A percentile compares a stretch with the other conserved stretches of the same genome.
Conservation (phyloP, 106 monocot genomes). For the Dendrobium catenatum region DNA sequence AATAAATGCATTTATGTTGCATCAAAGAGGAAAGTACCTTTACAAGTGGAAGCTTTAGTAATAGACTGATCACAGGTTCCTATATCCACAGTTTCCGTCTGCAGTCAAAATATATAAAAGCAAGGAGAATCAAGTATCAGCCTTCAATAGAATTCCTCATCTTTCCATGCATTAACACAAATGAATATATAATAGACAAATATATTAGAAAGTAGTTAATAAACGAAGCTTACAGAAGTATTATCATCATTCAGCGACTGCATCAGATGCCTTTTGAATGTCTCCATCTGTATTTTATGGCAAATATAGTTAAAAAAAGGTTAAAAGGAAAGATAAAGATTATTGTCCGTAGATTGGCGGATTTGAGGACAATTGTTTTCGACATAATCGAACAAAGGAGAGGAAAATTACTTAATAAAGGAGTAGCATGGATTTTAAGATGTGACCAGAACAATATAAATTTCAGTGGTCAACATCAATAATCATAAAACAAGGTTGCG, state of each 20-base stretch:
- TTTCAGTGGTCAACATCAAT: background rate
- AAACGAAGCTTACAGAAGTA: constrained; percentile 40
- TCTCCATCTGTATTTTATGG: constrained; percentile 50
- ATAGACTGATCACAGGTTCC: constrained; percentile 28
- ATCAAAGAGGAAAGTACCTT: constrained; percentile 31
- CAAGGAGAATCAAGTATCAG: background rate
- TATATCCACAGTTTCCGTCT: constrained; percentile 38
- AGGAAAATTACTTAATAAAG: background rate
- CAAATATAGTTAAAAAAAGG: background rate
- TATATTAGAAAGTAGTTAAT: background rate
- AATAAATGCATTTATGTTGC: background rate
- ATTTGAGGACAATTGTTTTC: background rate
- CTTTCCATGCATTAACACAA: background rate
- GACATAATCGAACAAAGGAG: background rate
- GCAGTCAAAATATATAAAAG: constrained; percentile 13
- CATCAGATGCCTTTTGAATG: constrained; percentile 91
- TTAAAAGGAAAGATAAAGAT: background rate
- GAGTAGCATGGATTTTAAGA: background rate
- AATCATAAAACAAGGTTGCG: background rate
- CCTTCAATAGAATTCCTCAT: background rate
- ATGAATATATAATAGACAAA: background rate
- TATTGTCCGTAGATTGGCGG: background rate
- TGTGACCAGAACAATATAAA: background rate
- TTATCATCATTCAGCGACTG: constrained; percentile 85
- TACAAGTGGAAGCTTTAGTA: constrained; percentile 35